Evolutionary conservation across 805 yeast species (phyloP).

Genomic region (Candida berthetii): DNA sequence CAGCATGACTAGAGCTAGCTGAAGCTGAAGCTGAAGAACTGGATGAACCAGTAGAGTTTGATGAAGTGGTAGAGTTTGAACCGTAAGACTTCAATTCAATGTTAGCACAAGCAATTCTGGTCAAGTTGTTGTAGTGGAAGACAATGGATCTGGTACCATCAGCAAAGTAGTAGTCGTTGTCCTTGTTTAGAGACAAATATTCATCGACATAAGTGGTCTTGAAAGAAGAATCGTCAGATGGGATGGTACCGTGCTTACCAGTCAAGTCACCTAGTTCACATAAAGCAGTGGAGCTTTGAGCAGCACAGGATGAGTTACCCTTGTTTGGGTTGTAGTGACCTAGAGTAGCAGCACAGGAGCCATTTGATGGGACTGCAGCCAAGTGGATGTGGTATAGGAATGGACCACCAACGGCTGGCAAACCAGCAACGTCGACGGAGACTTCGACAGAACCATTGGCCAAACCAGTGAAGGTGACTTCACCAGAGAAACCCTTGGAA

Average conservation of each 20-base stretch:
- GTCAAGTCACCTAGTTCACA: conserved; percentile 68
- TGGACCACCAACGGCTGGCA: conserved; percentile 61
- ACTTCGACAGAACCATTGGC: conserved; percentile 51
- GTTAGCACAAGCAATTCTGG: conserved; percentile 52
- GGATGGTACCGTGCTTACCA: conserved; percentile 64
- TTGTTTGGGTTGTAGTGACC: conserved; percentile 54
- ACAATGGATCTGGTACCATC: conserved; percentile 47
- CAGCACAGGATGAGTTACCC: conserved; percentile 43
- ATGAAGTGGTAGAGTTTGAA: not conserved
- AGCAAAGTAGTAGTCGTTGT: conserved; percentile 39
- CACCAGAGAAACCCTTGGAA: conserved; percentile 18
- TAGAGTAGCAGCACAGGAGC: conserved; percentile 45
- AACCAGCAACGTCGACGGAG: conserved; percentile 54
- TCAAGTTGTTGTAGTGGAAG: conserved; percentile 44
- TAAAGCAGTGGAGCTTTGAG: conserved; percentile 37
- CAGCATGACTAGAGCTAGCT: not conserved
- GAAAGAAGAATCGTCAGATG: conserved; percentile 10
- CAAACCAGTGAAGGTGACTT: conserved; percentile 41
- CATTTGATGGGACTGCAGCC: conserved; percentile 36
- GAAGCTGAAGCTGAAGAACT: not conserved
- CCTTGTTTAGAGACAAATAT: conserved; percentile 47
- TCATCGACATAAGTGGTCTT: conserved; percentile 44
- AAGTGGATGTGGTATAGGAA: conserved; percentile 61
- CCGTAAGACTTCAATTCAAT: conserved; percentile 18
- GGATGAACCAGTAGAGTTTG: not conserved